Evolutionary conservation across 179 eudicot genomes (phyloP), one percentile per base, ranked within the genome.

Genomic region (Pouteria campechiana): DNA sequence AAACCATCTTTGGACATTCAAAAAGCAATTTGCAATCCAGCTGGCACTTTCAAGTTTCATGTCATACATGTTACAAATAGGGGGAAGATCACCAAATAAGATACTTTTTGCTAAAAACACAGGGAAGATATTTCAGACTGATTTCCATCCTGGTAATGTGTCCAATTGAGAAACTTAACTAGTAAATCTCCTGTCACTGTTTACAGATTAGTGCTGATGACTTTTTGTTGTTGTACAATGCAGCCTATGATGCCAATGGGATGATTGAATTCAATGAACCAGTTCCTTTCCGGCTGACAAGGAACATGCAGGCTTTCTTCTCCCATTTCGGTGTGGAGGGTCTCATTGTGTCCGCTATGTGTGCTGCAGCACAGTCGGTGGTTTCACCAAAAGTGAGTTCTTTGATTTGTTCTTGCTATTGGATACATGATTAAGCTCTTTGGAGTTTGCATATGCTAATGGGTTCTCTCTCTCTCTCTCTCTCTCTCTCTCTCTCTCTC

Each of bases 131-230:
- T 92, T 92, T 60, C 99, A 92, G 67, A 87, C 93, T 18, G 99
- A 88, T 64, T 92, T 92, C 35, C 96, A 88, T 72, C 99, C 99
- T n/a, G n/a, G n/a, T n/a, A n/a, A n/a, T n/a, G n/a, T n/a, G n/a
- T n/a, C n/a, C n/a, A n/a, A n/a, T n/a, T n/a, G n/a, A n/a, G n/a
- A n/a, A n/a, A n/a, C n/a, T n/a, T n/a, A n/a, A n/a, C n/a, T n/a
- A n/a, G n/a, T n/a, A n/a, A n/a, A n/a, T n/a, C n/a, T n/a, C n/a
- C n/a, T n/a, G n/a, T n/a, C n/a, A n/a, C n/a, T n/a, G n/a, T n/a
- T n/a, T n/a, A n/a, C n/a, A n/a, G n/a, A n/a, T n/a, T n/a, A n/a
- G n/a, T n/a, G n/a, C n/a, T n/a, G n/a, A n/a, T n/a, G n/a, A n/a
- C n/a, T n/a, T n/a, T n/a, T n/a, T n/a, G n/a, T n/a, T n/a, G n/a